Evolutionary conservation across 2,329 filamentous ascomycete genomes (phyloP).

Genomic region (Diplocarpon rosae): DNA sequence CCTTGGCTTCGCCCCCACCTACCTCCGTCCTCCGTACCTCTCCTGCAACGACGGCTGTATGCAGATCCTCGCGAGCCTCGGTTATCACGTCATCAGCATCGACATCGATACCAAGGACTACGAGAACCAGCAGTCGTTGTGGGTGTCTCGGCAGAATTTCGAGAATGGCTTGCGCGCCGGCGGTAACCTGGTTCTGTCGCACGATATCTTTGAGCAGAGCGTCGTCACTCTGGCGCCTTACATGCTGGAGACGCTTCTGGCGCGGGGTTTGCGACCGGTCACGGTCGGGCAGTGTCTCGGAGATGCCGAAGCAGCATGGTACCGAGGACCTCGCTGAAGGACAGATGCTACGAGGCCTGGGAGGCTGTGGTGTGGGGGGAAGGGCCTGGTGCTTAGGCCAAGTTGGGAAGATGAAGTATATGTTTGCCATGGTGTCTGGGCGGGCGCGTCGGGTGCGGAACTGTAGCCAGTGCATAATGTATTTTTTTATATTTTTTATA

Average conservation of each 20-base stretch:
- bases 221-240: slow-evolving; percentile 23
- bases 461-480: too few species aligned
- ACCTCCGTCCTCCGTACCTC: slow-evolving; percentile 35
- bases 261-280: slow-evolving; percentile 28
- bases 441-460: too few species aligned
- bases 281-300: slow-evolving; percentile 25
- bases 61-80: slow-evolving; percentile 29
- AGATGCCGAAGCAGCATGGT: too few species aligned
- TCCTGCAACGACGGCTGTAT: slow-evolving; percentile 29
- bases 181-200: slow-evolving; percentile 26
- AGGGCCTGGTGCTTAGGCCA: too few species aligned
- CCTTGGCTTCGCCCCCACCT: slow-evolving; percentile 40
- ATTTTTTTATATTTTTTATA: too few species aligned
- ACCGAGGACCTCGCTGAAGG: too few species aligned
- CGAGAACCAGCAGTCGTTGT: slow-evolving; percentile 32
- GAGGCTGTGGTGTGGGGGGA: too few species aligned
- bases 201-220: slow-evolving; percentile 28
- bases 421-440: too few species aligned
- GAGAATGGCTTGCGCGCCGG: slow-evolving; percentile 1
- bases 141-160: slow-evolving; percentile 32
- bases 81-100: slow-evolving; percentile 32
- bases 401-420: too few species aligned
- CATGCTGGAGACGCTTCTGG: slow-evolving; percentile 23
- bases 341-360: too few species aligned
- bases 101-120: slow-evolving; percentile 38